A percentile compares a stretch with the other conserved stretches of the same genome.
phyloP scores from a whole-genome alignment of 2,329 filamentous ascomycete genomes.

The Fusarium fracticaudum region DNA sequence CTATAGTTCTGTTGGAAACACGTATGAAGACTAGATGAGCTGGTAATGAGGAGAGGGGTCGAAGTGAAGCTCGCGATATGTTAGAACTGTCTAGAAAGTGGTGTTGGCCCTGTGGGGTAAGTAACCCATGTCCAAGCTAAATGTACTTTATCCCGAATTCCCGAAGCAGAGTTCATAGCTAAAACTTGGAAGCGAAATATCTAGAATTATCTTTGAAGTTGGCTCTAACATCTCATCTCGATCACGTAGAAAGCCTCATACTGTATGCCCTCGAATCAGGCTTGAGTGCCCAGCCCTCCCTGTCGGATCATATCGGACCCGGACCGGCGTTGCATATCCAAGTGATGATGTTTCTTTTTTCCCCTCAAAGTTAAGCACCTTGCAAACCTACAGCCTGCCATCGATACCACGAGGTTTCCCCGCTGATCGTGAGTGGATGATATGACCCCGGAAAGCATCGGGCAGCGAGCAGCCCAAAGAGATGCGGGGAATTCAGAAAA shows the following conservation, averaged over 20 bases:
- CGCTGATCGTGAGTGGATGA: constrained; percentile 41
- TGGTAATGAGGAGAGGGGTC: background rate
- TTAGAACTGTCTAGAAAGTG: constrained; percentile 33
- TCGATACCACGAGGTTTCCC: constrained; percentile 39
- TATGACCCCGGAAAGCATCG: constrained; percentile 18
- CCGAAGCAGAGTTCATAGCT: background rate
- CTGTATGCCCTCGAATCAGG: constrained; percentile 8
- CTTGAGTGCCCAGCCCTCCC: constrained; percentile 12
- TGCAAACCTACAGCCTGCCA: constrained; percentile 1
- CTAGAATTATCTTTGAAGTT: constrained; percentile 20
- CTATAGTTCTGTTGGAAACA: background rate
- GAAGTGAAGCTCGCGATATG: constrained; percentile 40
- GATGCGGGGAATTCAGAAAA: constrained; percentile 16
- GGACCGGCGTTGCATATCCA: constrained; percentile 24
- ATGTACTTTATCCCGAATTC: background rate
- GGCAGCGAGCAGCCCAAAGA: constrained; percentile 12
- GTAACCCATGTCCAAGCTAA: constrained; percentile 17
- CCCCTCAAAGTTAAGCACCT: background rate
- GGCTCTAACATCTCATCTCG: background rate
- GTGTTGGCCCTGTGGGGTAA: constrained; percentile 44
- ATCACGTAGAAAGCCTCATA: constrained; percentile 18
- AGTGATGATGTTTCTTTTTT: background rate
- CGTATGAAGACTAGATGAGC: background rate
- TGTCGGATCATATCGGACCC: constrained; percentile 38
- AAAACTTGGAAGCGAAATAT: constrained; percentile 9